phyloP scores from a whole-genome alignment of 257 asterid species.

The Salvia miltiorrhiza region DNA sequence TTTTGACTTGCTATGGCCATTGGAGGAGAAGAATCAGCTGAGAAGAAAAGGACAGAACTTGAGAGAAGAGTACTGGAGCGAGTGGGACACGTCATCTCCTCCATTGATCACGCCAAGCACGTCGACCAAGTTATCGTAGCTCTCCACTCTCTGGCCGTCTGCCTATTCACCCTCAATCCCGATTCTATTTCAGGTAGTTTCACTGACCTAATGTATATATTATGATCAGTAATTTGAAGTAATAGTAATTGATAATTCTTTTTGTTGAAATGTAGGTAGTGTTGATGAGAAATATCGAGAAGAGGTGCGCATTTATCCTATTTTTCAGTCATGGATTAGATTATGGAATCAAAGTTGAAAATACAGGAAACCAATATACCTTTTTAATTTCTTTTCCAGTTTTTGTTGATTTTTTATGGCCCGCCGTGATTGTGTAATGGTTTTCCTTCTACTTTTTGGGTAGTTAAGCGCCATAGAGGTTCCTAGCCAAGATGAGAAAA shows the following conservation, averaged over 20 bases:
- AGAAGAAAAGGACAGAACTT: slow-evolving; percentile 29
- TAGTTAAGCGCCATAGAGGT: slow-evolving; percentile 34
- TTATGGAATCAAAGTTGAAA: neutral
- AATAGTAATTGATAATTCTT: neutral
- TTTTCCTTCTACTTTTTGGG: neutral
- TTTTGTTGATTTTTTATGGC: neutral
- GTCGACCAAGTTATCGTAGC: slow-evolving; percentile 72
- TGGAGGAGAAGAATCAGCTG: slow-evolving; percentile 27
- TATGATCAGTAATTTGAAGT: neutral
- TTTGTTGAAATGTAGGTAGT: slow-evolving; percentile 39
- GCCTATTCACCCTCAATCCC: slow-evolving; percentile 53
- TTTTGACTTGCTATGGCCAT: slow-evolving; percentile 30
- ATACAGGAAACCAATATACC: neutral
- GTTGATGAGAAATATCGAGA: slow-evolving; percentile 49
- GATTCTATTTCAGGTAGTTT: slow-evolving; percentile 49
- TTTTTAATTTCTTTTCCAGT: neutral
- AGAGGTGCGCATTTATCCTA: slow-evolving; percentile 39
- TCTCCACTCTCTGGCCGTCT: slow-evolving; percentile 68
- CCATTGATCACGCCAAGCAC: slow-evolving; percentile 47
- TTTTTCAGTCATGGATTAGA: neutral
- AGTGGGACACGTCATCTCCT: slow-evolving; percentile 52
- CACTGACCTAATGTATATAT: neutral
- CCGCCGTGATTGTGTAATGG: neutral
- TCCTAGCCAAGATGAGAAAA: slow-evolving; percentile 48
- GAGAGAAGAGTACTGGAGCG: slow-evolving; percentile 54